Base-by-base conservation (phyloP, 176 grass and related monocot genomes). In the Sorghum bicolor region DNA sequence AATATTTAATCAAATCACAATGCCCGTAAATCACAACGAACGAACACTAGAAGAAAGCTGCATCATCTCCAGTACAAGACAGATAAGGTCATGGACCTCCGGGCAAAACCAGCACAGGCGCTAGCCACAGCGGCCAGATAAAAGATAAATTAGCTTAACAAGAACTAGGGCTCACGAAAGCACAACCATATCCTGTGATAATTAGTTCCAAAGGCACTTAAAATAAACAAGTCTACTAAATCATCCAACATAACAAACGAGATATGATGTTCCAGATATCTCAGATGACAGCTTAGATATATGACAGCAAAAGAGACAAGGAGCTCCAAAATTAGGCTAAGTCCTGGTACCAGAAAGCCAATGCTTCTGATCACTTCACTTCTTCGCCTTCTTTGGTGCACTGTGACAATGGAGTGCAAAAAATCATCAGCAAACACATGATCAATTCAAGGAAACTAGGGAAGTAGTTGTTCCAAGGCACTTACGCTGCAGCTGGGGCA, bases 401-500 rank as follows among this genome's bases (percentile, higher is more conserved):
- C 81, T 83, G 40, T 10, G 0, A 16, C 6, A 83, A 7, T 36
- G 39, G 2, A 34, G 31, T 17, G 2, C 13, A 11, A 20, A 73
- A 22, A 74, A 22, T n/a, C n/a, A 64, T 80, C 40, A 80, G 8
- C 19, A 44, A 22, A 66, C 10, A 66, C 29, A 48, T 33, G 40
- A 48, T 33, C 2, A 36, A 33, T 16, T 1, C 14, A 34, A 34
- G 22, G 6, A 16, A 10, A 6, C 5, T 10, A 15, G 20, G 5
- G 3, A 8, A 12, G n/a, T 4, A n/a, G 25, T 41, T 14, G 25
- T 41, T 14, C 10, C 11, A 67, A 41, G 57, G 15, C 3, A 76
- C 85, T 84, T 61, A 91, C 85, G 52, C 84, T 33, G 80, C 34
- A 3, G 73, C 33, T 6, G 82, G 89, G 69, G 74, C 48, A 57